Percentiles rank a stretch among this genome's conserved stretches.
Conservation (phyloP, 176 grass and related monocot species). For the Eleusine indica region DNA sequence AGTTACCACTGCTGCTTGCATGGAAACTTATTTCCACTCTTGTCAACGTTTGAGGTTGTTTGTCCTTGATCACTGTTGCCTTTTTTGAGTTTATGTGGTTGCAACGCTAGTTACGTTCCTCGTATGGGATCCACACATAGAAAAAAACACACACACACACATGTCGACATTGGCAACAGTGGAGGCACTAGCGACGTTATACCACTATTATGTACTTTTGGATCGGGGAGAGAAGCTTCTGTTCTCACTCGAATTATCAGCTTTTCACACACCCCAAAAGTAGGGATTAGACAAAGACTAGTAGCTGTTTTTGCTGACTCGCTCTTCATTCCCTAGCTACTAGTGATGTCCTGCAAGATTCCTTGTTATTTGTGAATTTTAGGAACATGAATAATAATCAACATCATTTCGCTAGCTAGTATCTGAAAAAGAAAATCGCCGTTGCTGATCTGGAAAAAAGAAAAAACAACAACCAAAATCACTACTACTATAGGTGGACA, state of each 20-base stretch:
- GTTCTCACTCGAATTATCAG: not conserved
- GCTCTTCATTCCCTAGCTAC: too few species aligned
- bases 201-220: conserved; percentile 3
- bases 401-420: too few species aligned
- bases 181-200: not conserved
- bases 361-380: too few species aligned
- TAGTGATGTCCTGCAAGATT: too few species aligned
- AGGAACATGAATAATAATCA: too few species aligned
- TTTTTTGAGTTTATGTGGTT: not conserved
- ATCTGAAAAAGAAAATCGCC: too few species aligned
- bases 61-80: not conserved
- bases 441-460: too few species aligned
- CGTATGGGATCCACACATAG: conserved; percentile 1
- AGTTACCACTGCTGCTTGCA: not conserved
- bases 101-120: not conserved
- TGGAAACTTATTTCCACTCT: not conserved
- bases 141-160: not conserved
- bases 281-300: not conserved
- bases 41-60: not conserved
- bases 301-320: too few species aligned
- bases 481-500: conserved; percentile 55
- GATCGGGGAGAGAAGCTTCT: not conserved
- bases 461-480: too few species aligned
- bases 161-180: conserved; percentile 38
- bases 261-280: too few species aligned